Evolutionary conservation across 2,329 filamentous ascomycete genomes (phyloP), one percentile per base, ranked within the genome.

Genomic region (Trichoderma atroviride): DNA sequence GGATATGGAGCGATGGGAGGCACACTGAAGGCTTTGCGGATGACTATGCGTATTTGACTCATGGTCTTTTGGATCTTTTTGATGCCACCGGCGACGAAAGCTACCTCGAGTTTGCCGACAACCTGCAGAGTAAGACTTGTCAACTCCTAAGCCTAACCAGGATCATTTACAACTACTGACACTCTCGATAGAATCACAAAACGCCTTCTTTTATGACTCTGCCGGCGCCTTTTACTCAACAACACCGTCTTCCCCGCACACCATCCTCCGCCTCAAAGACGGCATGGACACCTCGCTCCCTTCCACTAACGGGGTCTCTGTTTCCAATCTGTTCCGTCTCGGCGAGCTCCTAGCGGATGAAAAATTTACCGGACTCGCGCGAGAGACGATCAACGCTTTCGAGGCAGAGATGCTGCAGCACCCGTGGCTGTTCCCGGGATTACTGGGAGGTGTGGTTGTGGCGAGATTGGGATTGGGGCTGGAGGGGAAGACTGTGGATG

Each of bases 261-360:
- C 91, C 33, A 90, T 97, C 70, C 87, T 98, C 70, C 91, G 95
- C 29, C 87, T 97, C 61, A 99, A 99, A 81, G 93, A 96, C 72
- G 96, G 94, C 72, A 97, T 97, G 87, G 96, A 99, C 79, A 93
- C 93, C 5, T 91, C 93, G 1, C 91, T 96, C 70, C 96, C 96
- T 0, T 96, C 93, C 0, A 91, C 92, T 63, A 99, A 99, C 77
- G 93, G 93, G 50, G 87, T 95, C 6, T 91, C 92, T n/a, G 92
- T 93, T 0, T 86, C 88, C 19, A 98, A 98, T 76, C 83, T 98
- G n/a, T 92, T 96, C 80, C 89, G 93, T 0, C 87, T 98, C 4
- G 88, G 88, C 14, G 86, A 86, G 6, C 78, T 97, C 1, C 83
- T 97, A 0, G 87, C 88, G 58, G 89, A 93, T 72, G 81, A 88